Evolutionary conservation across 2,329 filamentous ascomycete genomes (phyloP).

Genomic region (Paraconiothyrium brasiliense): DNA sequence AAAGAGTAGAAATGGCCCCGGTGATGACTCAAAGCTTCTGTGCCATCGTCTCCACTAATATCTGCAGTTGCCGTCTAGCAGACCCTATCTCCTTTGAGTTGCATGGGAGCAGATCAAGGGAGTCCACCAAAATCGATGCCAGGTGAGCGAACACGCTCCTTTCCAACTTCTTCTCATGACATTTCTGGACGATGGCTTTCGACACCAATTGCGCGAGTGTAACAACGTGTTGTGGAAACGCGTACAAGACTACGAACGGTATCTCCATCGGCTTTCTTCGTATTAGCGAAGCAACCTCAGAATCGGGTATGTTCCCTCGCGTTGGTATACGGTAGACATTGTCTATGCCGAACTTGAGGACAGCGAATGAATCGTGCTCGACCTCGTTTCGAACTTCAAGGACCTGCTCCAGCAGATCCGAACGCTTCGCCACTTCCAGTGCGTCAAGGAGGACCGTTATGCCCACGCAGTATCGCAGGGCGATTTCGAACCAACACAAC

Average conservation of each 20-base stretch:
- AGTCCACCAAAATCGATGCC: background rate
- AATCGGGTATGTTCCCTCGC: background rate
- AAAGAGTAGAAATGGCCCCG: background rate
- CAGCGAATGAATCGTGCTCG: slow-evolving; percentile 22
- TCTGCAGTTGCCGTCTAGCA: background rate
- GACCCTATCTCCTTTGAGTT: background rate
- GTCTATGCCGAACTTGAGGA: slow-evolving; percentile 22
- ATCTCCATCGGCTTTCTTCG: background rate
- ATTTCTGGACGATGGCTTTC: background rate
- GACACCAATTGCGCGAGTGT: background rate
- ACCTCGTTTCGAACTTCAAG: slow-evolving; percentile 9
- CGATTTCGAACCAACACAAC: slow-evolving; percentile 17
- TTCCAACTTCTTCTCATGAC: background rate
- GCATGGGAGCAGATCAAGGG: background rate
- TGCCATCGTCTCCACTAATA: background rate
- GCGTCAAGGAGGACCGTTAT: slow-evolving; percentile 20
- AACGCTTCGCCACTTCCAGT: slow-evolving; percentile 18
- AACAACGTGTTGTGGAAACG: background rate
- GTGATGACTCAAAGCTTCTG: background rate
- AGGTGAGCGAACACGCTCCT: background rate
- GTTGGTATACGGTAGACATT: slow-evolving; percentile 11
- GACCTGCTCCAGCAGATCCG: slow-evolving; percentile 18
- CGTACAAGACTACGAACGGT: background rate
- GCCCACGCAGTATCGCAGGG: slow-evolving; percentile 21
- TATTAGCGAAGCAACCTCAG: background rate